Base-by-base conservation (phyloP, 1,284 basidiomycete genomes). In the Leccinum subrobustum region DNA sequence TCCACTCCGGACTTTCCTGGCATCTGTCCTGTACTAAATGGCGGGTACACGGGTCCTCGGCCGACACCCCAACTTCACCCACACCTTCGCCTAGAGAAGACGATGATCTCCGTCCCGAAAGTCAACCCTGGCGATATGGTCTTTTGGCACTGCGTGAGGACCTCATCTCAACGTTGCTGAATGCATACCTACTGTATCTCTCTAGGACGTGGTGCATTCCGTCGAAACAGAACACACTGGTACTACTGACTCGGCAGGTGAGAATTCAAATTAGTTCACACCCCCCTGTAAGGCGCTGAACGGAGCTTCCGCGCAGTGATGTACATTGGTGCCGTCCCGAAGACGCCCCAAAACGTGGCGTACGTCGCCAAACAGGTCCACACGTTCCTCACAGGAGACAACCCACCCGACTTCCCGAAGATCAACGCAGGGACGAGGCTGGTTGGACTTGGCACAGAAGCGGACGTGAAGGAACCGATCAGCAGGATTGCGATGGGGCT, bases 101-200 rank as follows among this genome's bases (percentile, higher is more conserved):
- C 86, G 1, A 93, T 95, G 89, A 83, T 86, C 3, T 87, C 89
- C 3, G 79, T 91, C 8, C 90, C 91, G 0, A 81, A 79, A 61
- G 91, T 93, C 9, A 77, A 79, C 47, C 92, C 93, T 0, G 93
- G 93, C 2, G 92, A 95, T 68, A 86, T 88, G 71, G 91, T 92
- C 1, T 93, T 92, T 77, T 95, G 92, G 92, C 93, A 94, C 71
- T 91, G 88, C 67, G 84, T 81, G 59, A 54, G 77, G 61, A 3
- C 33, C 12, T 1, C 23, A 48, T 54, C 3, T 7, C 6, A n/a
- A 18, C 8, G 3, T 18, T 35, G 1, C n/a, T 4, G 42, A 52
- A 31, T 14, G 54, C 0, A 23, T 20, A 12, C 37, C 20, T 18
- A 48, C 48, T 2, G 14, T 27, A 3, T 39, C 18, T 6, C 2